Conservation (phyloP, 768 basidiomycete species). For the Chlorophyllum brunneum region DNA sequence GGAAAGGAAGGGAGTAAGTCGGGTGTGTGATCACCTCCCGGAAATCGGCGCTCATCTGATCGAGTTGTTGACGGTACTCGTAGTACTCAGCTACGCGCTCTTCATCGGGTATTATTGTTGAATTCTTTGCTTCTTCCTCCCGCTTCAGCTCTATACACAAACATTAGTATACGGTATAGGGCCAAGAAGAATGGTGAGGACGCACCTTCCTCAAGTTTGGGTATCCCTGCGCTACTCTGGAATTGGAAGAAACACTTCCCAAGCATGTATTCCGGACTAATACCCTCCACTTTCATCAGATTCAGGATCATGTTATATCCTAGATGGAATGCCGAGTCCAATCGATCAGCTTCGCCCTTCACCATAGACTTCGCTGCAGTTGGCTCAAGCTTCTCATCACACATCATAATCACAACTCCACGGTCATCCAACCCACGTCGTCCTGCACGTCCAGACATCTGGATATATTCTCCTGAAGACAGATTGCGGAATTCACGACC, state of each 20-base stretch:
- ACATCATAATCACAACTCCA: constrained; percentile 99
- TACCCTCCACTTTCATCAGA: constrained; percentile 96
- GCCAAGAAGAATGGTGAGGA: constrained; percentile 6
- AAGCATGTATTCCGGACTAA: constrained; percentile 98
- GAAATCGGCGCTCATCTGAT: constrained; percentile 86
- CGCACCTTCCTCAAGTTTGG: constrained; percentile 77
- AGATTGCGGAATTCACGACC: constrained; percentile 92
- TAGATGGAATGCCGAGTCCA: constrained; percentile 97
- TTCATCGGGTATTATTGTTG: constrained; percentile 80
- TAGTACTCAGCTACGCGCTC: constrained; percentile 85
- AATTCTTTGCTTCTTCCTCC: constrained; percentile 63
- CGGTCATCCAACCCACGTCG: constrained; percentile 95
- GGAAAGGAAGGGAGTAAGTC: constrained; percentile 89
- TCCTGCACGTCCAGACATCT: constrained; percentile 98
- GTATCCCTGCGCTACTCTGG: constrained; percentile 91
- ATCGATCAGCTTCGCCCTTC: constrained; percentile 93
- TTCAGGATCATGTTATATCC: constrained; percentile 99
- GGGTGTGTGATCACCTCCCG: constrained; percentile 93
- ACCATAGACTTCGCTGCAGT: constrained; percentile 92
- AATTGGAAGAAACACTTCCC: constrained; percentile 98
- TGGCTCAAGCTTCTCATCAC: constrained; percentile 96
- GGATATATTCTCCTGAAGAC: constrained; percentile 96
- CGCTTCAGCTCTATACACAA: constrained; percentile 57
- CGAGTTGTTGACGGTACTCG: constrained; percentile 88
- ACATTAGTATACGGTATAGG: not conserved